Base-by-base conservation (phyloP, 208 protist genomes). In the Herpetomonas tarakana region DNA sequence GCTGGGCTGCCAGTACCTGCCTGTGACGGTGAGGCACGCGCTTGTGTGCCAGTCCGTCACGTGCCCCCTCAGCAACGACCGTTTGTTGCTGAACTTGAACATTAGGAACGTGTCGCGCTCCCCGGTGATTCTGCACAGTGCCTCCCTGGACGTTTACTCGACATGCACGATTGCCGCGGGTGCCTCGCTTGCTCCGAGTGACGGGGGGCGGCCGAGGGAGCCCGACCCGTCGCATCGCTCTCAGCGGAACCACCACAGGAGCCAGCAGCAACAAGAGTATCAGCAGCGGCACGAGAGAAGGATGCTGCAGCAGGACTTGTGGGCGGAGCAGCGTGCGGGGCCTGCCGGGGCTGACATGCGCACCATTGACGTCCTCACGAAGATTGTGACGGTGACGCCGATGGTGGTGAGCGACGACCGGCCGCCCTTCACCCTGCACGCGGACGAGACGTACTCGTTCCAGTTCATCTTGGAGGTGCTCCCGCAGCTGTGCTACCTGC, bases 391-490 rank as follows among this genome's bases (percentile, higher is more conserved):
- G 18, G 65, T 86, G 24, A 88, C 77, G n/a, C 81, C 81, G n/a
- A 69, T 91, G 39, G 55, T 87, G 22, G 75, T 81, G 24, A 58
- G 76, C 39, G 68, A 79, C 50, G 78, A 80, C 52, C 60, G 71
- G 35, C 67, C 78, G 21, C 82, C 82, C 6, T 71, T 83, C 27
- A 62, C 64, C 25, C 71, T 93, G 47, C 69, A 81, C 44, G 69
- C 83, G 18, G 81, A 65, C 25, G 83, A 93, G 63, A 86, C 79
- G 57, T 79, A 86, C 60, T 65, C 76, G 26, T 88, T 93, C 65
- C 76, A 91, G 67, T 91, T 88, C 74, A 73, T 84, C 55, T 70
- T 93, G 62, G 67, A 87, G 62, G 71, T 93, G 50, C 56, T 77
- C 58, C 87, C 87, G 28, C 74, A 91, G 62, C 57, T 91, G 51